phyloP scores from a whole-genome alignment of 2,329 filamentous ascomycete genomes.

The Colletotrichum nymphaeae region DNA sequence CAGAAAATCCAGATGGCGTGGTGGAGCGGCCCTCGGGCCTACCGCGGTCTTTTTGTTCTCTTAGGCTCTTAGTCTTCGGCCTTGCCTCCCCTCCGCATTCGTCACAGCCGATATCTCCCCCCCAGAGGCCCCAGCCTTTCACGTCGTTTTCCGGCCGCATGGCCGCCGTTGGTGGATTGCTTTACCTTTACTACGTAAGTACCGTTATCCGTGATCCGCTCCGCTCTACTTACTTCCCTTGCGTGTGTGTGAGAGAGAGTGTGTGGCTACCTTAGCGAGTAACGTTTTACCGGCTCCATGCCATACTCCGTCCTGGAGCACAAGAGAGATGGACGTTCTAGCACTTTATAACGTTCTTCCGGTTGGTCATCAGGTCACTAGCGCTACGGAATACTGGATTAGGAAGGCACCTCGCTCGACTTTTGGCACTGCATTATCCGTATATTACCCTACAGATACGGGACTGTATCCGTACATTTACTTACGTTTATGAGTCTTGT shows the following conservation, averaged over 20 bases:
- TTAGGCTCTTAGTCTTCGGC: no score
- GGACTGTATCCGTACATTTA: background rate
- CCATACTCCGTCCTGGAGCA: no score
- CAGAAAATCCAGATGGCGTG: background rate
- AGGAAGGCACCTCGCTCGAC: background rate
- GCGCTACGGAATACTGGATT: background rate
- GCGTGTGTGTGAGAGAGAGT: background rate
- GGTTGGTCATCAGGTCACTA: background rate
- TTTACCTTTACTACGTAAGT: background rate
- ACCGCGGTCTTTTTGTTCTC: slow-evolving; percentile 24
- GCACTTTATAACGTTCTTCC: no score
- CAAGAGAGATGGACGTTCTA: no score
- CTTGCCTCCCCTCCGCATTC: background rate
- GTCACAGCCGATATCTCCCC: background rate
- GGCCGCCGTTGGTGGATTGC: background rate
- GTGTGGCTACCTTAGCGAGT: background rate
- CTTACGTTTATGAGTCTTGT: background rate
- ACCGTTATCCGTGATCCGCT: background rate
- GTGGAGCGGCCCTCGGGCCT: slow-evolving; percentile 16
- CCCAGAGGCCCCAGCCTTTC: background rate
- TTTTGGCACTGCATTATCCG: no score
- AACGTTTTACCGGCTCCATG: no score
- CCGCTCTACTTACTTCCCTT: background rate
- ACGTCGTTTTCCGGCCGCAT: slow-evolving; percentile 2
- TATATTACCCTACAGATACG: no score